Percentiles rank a stretch among this genome's conserved stretches.
phyloP scores from a whole-genome alignment of 2,329 filamentous ascomycete species.

The Beauveria brongniartii region DNA sequence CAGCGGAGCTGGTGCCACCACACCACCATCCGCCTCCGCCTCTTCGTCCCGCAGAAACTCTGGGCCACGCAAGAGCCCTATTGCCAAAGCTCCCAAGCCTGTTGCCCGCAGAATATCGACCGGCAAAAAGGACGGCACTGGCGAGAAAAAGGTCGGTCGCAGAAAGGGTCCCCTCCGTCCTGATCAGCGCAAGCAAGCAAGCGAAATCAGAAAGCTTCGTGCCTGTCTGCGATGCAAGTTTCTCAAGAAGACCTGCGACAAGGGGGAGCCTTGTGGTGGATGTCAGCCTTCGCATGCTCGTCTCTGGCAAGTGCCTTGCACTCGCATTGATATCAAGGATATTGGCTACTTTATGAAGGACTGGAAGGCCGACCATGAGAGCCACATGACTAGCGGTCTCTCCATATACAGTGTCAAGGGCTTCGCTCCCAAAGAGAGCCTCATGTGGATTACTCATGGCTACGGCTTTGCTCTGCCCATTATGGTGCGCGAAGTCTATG shows the following conservation, averaged over 20 bases:
- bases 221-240: conserved; percentile 96
- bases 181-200: conserved; percentile 92
- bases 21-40: conserved; percentile 52
- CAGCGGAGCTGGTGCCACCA: conserved; percentile 51
- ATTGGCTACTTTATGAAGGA: conserved; percentile 99
- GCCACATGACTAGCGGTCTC: conserved; percentile 77
- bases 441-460: conserved; percentile 91
- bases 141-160: conserved; percentile 88
- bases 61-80: conserved; percentile 67
- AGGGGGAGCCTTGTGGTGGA: conserved; percentile 89
- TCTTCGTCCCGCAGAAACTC: conserved; percentile 52
- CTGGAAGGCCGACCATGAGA: conserved; percentile 95
- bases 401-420: conserved; percentile 95
- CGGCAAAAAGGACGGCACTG: conserved; percentile 68
- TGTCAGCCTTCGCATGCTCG: conserved; percentile 94
- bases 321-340: conserved; percentile 96
- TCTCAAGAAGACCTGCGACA: conserved; percentile 98
- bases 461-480: conserved; percentile 91
- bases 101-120: conserved; percentile 71
- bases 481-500: conserved; percentile 87
- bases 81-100: conserved; percentile 71
- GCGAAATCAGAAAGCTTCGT: conserved; percentile 90
- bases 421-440: conserved; percentile 55
- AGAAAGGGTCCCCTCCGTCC: conserved; percentile 83
- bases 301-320: conserved; percentile 96